Percentiles rank a stretch among this genome's conserved stretches.
These are phyloP conservation scores for Coemansia nantahalensis DNA, from an alignment of 192 early-diverging fungal species.

Conservation along the genomic window DNA sequence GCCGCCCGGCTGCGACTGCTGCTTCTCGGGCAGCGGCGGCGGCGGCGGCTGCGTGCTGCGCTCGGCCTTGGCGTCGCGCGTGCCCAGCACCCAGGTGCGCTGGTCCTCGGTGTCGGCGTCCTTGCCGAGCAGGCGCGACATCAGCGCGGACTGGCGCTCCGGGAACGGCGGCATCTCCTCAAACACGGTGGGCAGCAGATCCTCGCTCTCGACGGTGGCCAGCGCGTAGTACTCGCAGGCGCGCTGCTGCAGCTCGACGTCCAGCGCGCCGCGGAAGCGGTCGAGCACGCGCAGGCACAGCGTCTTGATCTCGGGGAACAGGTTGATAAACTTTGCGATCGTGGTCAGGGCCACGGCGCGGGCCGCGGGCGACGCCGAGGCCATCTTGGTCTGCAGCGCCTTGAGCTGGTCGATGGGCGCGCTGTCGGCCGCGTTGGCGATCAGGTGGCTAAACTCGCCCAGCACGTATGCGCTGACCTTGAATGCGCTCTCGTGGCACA, in stretches of 20 bases:
- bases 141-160: slow-evolving; percentile 86
- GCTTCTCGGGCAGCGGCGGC: background rate
- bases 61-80: slow-evolving; percentile 74
- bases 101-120: slow-evolving; percentile 92
- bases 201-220: slow-evolving; percentile 77
- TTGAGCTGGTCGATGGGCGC: slow-evolving; percentile 94
- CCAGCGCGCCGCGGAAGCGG: slow-evolving; percentile 82
- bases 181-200: slow-evolving; percentile 86
- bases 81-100: slow-evolving; percentile 91
- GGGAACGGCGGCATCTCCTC: slow-evolving; percentile 99
- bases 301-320: slow-evolving; percentile 97
- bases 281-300: slow-evolving; percentile 84
- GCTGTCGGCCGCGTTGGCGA: slow-evolving; percentile 81
- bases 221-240: slow-evolving; percentile 95
- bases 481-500: slow-evolving; percentile 93
- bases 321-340: slow-evolving; percentile 93
- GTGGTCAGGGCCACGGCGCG: slow-evolving; percentile 86
- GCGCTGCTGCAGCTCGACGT: slow-evolving; percentile 96
- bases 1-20: background rate
- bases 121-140: slow-evolving; percentile 79
- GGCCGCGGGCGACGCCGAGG: slow-evolving; percentile 71
- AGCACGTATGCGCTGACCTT: slow-evolving; percentile 96
- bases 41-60: slow-evolving; percentile 6
- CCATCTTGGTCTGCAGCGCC: slow-evolving; percentile 89
- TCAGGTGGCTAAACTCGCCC: slow-evolving; percentile 97